Evolutionary conservation across 306 rosid species (phyloP).

Genomic region (Vicia sativa): DNA sequence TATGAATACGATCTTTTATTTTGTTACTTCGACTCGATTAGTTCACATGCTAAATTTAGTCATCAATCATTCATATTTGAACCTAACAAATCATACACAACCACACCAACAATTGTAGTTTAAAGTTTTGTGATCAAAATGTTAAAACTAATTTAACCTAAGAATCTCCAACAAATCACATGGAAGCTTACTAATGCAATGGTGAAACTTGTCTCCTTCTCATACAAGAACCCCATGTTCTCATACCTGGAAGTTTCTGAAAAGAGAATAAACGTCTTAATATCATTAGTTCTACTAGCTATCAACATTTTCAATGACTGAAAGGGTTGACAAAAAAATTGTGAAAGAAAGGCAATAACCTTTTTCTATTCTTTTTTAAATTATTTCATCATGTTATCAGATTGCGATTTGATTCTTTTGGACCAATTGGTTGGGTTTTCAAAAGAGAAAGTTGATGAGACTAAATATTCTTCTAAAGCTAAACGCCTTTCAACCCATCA

Average conservation of each 20-base stretch:
- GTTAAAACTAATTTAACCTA: background rate
- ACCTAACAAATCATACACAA: background rate
- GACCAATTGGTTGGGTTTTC: slow-evolving; percentile 39
- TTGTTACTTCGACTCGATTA: too few relatives aligned
- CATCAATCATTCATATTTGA: too few relatives aligned
- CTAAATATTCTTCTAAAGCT: slow-evolving; percentile 42
- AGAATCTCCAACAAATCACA: slow-evolving; percentile 53
- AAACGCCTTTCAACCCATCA: slow-evolving; percentile 39
- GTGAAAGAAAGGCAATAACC: slow-evolving; percentile 44
- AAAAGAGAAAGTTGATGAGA: slow-evolving; percentile 34
- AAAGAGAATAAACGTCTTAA: slow-evolving; percentile 53
- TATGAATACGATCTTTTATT: too few relatives aligned
- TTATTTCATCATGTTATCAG: slow-evolving; percentile 42
- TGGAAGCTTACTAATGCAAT: slow-evolving; percentile 41
- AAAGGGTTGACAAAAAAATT: slow-evolving; percentile 28
- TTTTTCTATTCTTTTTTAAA: slow-evolving; percentile 39
- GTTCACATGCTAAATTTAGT: too few relatives aligned
- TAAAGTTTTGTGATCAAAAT: background rate
- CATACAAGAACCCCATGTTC: slow-evolving; percentile 35
- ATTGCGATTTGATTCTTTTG: slow-evolving; percentile 45
- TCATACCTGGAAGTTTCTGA: slow-evolving; percentile 51
- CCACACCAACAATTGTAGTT: background rate
- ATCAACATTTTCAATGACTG: background rate
- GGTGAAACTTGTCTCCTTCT: slow-evolving; percentile 45
- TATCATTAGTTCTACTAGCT: slow-evolving; percentile 16